Evolutionary conservation across 495 filamentous ascomycete genomes (phyloP), one percentile per base, ranked within the genome.

Genomic region (Amphirosellinia nigrospora): DNA sequence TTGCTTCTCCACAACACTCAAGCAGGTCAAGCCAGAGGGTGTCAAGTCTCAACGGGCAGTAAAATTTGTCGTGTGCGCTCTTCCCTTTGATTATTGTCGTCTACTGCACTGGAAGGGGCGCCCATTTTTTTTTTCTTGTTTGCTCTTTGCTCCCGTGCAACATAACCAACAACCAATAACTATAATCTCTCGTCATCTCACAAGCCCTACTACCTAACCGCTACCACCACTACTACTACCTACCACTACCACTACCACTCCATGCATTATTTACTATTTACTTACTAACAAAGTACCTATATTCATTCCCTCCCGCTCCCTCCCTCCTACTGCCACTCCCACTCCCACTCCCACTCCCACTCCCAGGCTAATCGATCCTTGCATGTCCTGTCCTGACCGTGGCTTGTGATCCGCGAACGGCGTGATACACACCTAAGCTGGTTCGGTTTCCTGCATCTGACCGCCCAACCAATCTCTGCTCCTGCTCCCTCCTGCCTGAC

Each of bases 381-480:
- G 58, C 67, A 69, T 55, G 59, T 28, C 23, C 45, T 55, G 59
- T 28, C 23, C 45, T 61, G 67, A 63, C 67, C 50, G 39, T 65
- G 61, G 68, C 61, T 60, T 59, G 68, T 65, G 68, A 70, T 55
- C 60, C 68, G 61, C 28, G 30, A 59, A 58, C 68, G 55, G 50
- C 68, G 60, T 70, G 68, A 70, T 70, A 70, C 68, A 48, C 62
- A 65, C 68, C 61, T 56, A 50, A 39, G 72, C 66, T 53, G 26
- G 26, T 50, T 72, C 74, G 74, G 72, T 73, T 78, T 73, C 72
- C 70, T 76, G 76, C 76, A 75, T 78, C 71, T 68, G 71, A 70
- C 74, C 73, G 75, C 74, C 70, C 61, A 70, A 70, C 69, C 72
- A 78, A 78, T 76, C 68, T 65, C 39, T 63, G 46, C 46, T 30